These are phyloP conservation scores for Blastobotrys petasosporus DNA, from an alignment of 1,139 yeast genomes.

Conservation along the genomic window DNA sequence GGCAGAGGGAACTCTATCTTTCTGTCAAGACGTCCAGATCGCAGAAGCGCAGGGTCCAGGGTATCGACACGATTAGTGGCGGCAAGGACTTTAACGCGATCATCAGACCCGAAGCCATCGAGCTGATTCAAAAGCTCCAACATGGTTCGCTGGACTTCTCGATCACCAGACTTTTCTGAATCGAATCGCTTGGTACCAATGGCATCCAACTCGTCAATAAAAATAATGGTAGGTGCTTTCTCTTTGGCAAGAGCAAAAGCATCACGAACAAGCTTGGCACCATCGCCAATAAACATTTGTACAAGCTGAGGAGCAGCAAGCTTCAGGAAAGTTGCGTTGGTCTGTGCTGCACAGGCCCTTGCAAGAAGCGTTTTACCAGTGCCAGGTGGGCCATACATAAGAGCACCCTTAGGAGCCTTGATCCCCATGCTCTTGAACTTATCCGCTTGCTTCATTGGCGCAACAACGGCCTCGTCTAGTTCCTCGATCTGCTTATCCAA, in stretches of 20 bases:
- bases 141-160: constrained; percentile 99
- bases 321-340: constrained; percentile 95
- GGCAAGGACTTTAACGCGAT: constrained; percentile 92
- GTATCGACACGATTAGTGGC: constrained; percentile 98
- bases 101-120: constrained; percentile 98
- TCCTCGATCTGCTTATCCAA: constrained; percentile 97
- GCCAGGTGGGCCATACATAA: constrained; percentile 99
- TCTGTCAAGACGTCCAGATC: constrained; percentile 96
- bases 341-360: constrained; percentile 98
- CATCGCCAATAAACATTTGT: constrained; percentile 99
- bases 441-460: constrained; percentile 98
- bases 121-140: constrained; percentile 92
- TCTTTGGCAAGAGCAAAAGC: constrained; percentile 98
- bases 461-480: constrained; percentile 92
- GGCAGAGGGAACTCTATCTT: constrained; percentile 98
- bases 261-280: constrained; percentile 95
- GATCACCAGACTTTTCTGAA: constrained; percentile 94
- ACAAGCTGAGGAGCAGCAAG: constrained; percentile 98
- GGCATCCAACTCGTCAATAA: constrained; percentile 97
- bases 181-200: constrained; percentile 98
- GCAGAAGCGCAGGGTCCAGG: constrained; percentile 90
- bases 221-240: constrained; percentile 95
- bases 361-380: constrained; percentile 97
- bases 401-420: constrained; percentile 96
- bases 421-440: constrained; percentile 89